Evolutionary conservation across 768 basidiomycete genomes (phyloP), one percentile per base, ranked within the genome.

Genomic region (Termitomyces sp.): DNA sequence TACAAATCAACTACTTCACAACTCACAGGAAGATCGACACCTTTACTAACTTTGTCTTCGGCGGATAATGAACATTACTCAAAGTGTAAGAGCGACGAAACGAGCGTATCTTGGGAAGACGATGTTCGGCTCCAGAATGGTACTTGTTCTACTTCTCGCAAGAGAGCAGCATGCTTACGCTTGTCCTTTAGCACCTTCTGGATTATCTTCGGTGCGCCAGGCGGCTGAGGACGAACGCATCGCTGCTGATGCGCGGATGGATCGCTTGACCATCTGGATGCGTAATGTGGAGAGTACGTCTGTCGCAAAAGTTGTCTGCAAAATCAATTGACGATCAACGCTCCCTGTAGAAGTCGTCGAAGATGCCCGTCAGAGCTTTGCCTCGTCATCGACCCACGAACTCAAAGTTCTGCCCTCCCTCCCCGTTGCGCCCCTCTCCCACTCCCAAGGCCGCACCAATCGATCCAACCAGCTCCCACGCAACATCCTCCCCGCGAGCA

Each of bases 241-340:
- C 20, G 82, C 77, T 29, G 79, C 76, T 27, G 87, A 86, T 60
- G 78, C 76, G 37, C 72, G 75, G 49, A 71, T 67, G 58, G 89
- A 93, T 62, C 77, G 90, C 52, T 85, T 93, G 87, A 79, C 84
- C 1, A 73, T 87, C 53, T 93, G 92, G 92, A 87, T 91, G 71
- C 81, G 81, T 62, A 90, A 84, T 58, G 88, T 92, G 16, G 90
- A 93, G 71, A 87, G 91, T 92, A 68, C 67, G 90, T 81, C 9
- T 34, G 31, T 47, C 29, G 51, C n/a, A 31, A 42, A 9, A 12
- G 37, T 20, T 10, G 20, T 32, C 22, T 57, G 46, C 10, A 39
- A 22, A 31, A 24, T 24, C 5, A 16, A n/a, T 63, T 44, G 53
- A 60, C 53, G 39, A 65, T 55, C 31, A 46, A 53, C 20, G 42